Percentiles rank a stretch among this genome's conserved stretches.
phyloP scores from a whole-genome alignment of 257 asterid genomes.

The Linderniella brevidens region DNA sequence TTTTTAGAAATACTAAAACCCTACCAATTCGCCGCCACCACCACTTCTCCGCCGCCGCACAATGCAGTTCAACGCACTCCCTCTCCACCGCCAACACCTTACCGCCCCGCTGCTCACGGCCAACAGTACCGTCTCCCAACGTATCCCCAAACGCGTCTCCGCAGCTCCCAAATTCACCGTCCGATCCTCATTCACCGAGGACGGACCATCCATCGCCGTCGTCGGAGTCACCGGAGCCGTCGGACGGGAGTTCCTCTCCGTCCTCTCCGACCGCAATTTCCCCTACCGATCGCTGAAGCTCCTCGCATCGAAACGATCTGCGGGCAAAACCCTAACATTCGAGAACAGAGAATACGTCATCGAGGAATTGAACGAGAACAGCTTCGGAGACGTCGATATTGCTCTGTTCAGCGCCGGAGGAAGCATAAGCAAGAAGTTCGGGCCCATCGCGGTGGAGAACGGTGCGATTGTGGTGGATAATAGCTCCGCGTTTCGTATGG shows the following conservation, averaged over 20 bases:
- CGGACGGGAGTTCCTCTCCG: slow-evolving; percentile 84
- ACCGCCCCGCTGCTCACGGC: slow-evolving; percentile 15
- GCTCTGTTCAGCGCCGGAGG: slow-evolving; percentile 90
- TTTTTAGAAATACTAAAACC: background rate
- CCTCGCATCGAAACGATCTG: slow-evolving; percentile 72
- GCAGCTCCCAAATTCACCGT: slow-evolving; percentile 18
- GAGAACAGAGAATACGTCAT: slow-evolving; percentile 34
- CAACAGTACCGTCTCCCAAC: slow-evolving; percentile 8
- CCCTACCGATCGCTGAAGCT: slow-evolving; percentile 77
- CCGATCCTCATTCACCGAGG: slow-evolving; percentile 60
- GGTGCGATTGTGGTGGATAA: slow-evolving; percentile 84
- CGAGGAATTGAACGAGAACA: slow-evolving; percentile 45
- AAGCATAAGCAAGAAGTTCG: slow-evolving; percentile 71
- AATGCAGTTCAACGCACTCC: slow-evolving; percentile 33
- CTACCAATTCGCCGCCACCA: background rate
- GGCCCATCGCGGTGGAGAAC: slow-evolving; percentile 56
- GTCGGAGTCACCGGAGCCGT: slow-evolving; percentile 94
- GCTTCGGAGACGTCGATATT: slow-evolving; percentile 59
- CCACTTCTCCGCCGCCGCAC: slow-evolving; percentile 4
- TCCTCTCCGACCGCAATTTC: slow-evolving; percentile 58
- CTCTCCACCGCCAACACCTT: slow-evolving; percentile 25
- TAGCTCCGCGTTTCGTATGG: slow-evolving; percentile 96
- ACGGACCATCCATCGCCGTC: slow-evolving; percentile 70
- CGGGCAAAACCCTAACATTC: slow-evolving; percentile 36
- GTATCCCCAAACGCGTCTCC: slow-evolving; percentile 14